Conservation (phyloP, 495 filamentous ascomycete genomes). For the Aspergillus sclerotioniger region DNA sequence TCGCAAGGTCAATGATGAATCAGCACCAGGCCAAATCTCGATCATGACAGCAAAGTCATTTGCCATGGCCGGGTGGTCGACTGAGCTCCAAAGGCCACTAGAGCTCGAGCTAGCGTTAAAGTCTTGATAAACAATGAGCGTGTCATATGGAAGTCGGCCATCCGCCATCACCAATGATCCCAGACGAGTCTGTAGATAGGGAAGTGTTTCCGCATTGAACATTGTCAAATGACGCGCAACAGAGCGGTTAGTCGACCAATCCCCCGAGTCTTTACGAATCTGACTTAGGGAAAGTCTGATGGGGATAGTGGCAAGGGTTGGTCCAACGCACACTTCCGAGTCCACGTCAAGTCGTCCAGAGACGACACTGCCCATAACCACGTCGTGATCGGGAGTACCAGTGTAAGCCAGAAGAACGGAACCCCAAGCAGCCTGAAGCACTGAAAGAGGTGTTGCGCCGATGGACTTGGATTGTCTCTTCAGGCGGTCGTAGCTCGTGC, state of each 20-base stretch:
- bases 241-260: conserved; percentile 17
- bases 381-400: conserved; percentile 34
- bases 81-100: conserved; percentile 19
- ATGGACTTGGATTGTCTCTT: conserved; percentile 31
- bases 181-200: conserved; percentile 22
- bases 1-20: conserved; percentile 23
- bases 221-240: conserved; percentile 20
- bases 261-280: conserved; percentile 6
- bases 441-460: conserved; percentile 63
- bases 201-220: conserved; percentile 20
- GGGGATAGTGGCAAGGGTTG: conserved; percentile 75
- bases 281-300: conserved; percentile 34
- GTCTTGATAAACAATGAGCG: conserved; percentile 25
- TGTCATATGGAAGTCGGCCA: conserved; percentile 22
- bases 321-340: conserved; percentile 62
- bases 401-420: conserved; percentile 50
- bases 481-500: conserved; percentile 16
- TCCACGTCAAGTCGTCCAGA: conserved; percentile 65
- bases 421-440: conserved; percentile 71
- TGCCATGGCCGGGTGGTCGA: conserved; percentile 24
- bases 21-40: conserved; percentile 22
- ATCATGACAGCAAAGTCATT: conserved; percentile 29
- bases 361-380: conserved; percentile 55
- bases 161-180: conserved; percentile 19
- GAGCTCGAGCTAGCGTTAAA: conserved; percentile 17